Evolutionary conservation across 352 stramenopile species (phyloP).

Genomic region (Pythium pyrilobum): DNA sequence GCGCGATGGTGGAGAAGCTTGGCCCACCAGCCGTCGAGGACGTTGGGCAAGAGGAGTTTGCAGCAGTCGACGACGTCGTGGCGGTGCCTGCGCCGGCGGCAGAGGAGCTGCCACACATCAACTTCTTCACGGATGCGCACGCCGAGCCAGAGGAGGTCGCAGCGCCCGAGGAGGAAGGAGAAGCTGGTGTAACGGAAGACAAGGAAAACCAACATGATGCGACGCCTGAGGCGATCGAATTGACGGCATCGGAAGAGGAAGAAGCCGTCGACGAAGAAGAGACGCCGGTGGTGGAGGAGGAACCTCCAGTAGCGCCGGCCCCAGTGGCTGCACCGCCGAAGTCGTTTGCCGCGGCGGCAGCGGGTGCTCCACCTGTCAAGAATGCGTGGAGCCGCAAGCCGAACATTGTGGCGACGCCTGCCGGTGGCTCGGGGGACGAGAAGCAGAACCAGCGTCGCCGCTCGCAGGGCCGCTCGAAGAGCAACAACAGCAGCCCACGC

Average conservation of each 20-base stretch:
- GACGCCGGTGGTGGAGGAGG: constrained; percentile 7
- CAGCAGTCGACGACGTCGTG: neutral
- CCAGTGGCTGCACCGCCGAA: constrained; percentile 34
- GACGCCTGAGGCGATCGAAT: constrained; percentile 7
- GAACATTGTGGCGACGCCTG: neutral
- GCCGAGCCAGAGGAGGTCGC: constrained; percentile 29
- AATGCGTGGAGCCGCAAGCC: constrained; percentile 13
- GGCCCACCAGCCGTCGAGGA: constrained; percentile 1
- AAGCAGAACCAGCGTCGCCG: constrained; percentile 16
- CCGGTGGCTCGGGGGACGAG: constrained; percentile 1
- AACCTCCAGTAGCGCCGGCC: neutral
- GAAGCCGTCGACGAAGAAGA: constrained; percentile 2
- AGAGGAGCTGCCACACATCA: constrained; percentile 64
- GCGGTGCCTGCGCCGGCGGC: constrained; percentile 21
- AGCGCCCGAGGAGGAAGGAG: neutral
- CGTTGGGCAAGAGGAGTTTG: constrained; percentile 13
- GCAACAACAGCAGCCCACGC: constrained; percentile 13
- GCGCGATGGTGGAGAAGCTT: constrained; percentile 52
- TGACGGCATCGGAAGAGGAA: constrained; percentile 7
- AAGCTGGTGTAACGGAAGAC: neutral
- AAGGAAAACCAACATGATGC: constrained; percentile 9
- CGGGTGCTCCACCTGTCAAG: neutral
- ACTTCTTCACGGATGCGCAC: constrained; percentile 82
- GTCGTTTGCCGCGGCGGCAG: constrained; percentile 41
- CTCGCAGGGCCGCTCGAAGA: constrained; percentile 10